Conservation (phyloP, 2,329 filamentous ascomycete genomes). For the Alternaria sp. region DNA sequence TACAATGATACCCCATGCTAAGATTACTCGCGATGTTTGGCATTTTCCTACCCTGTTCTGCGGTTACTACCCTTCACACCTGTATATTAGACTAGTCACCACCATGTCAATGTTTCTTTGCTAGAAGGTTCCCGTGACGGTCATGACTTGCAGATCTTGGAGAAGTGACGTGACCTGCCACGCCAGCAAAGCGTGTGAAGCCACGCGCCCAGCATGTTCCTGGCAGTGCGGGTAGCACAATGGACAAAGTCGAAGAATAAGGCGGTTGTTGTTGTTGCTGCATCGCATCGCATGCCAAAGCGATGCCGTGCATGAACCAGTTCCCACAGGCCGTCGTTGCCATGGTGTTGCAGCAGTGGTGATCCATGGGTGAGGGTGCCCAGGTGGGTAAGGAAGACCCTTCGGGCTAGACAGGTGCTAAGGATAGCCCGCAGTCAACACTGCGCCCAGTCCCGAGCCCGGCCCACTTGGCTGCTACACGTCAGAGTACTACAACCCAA, state of each 20-base stretch:
- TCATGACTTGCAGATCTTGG: neutral
- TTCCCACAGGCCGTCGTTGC: neutral
- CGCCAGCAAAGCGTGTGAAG: conserved; percentile 16
- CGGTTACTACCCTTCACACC: neutral
- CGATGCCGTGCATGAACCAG: neutral
- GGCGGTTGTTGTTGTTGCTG: neutral
- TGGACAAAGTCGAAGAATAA: neutral
- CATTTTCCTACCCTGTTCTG: conserved; percentile 2
- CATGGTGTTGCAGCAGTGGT: conserved; percentile 5
- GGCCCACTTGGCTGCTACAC: conserved; percentile 22
- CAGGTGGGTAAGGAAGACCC: conserved; percentile 4
- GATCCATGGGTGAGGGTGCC: neutral
- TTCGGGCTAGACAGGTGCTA: neutral
- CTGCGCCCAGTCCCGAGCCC: conserved; percentile 9
- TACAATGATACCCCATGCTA: conserved; percentile 20
- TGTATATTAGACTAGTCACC: conserved; percentile 10
- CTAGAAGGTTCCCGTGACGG: neutral
- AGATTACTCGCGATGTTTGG: conserved; percentile 12
- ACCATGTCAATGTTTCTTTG: conserved; percentile 4
- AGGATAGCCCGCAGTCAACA: conserved; percentile 2
- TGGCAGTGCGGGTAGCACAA: neutral
- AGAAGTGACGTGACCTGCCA: conserved; percentile 6
- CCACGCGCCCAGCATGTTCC: conserved; percentile 12
- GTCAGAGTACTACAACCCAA: conserved; percentile 25
- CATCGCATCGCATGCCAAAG: neutral